Percentiles rank a stretch among this genome's conserved stretches.
Evolutionary conservation across 1,284 basidiomycete species (phyloP).

Genomic region (Pyrrhoderma noxium): DNA sequence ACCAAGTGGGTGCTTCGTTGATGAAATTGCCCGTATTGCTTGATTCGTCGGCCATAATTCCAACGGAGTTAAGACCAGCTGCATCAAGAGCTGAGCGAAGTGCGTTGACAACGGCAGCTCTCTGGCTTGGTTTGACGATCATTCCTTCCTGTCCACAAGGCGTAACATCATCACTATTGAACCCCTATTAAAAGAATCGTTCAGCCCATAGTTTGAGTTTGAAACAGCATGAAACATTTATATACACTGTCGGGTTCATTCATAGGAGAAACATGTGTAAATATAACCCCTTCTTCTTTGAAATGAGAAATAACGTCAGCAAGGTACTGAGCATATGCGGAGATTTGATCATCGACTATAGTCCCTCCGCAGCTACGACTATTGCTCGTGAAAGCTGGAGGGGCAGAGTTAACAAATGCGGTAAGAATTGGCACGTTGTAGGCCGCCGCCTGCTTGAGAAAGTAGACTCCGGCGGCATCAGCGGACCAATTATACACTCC

Average conservation of each 20-base stretch:
- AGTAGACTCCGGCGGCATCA: constrained; percentile 22
- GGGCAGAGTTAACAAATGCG: constrained; percentile 27
- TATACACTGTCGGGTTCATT: constrained; percentile 23
- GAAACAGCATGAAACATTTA: background rate
- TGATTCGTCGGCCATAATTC: constrained; percentile 25
- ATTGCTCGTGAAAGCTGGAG: constrained; percentile 25
- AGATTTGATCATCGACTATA: constrained; percentile 22
- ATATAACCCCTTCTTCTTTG: constrained; percentile 21
- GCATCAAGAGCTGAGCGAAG: constrained; percentile 22
- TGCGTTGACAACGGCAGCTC: constrained; percentile 24
- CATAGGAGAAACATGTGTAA: constrained; percentile 27
- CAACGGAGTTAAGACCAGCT: constrained; percentile 20
- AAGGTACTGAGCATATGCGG: constrained; percentile 25
- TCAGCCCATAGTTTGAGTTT: constrained; percentile 1
- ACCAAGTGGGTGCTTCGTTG: constrained; percentile 24
- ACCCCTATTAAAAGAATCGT: constrained; percentile 8
- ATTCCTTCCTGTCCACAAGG: constrained; percentile 29
- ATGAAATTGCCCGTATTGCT: constrained; percentile 22
- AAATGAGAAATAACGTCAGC: constrained; percentile 26
- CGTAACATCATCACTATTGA: constrained; percentile 16
- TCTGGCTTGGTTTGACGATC: constrained; percentile 25
- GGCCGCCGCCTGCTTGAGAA: constrained; percentile 21
- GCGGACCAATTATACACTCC: constrained; percentile 25
- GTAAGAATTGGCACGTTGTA: constrained; percentile 23
- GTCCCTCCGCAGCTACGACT: constrained; percentile 24